A percentile compares a stretch with the other conserved stretches of the same genome.
These are phyloP conservation scores for Ophioceras dolichostomum DNA, from an alignment of 2,329 filamentous ascomycete species.

Conservation along the genomic window DNA sequence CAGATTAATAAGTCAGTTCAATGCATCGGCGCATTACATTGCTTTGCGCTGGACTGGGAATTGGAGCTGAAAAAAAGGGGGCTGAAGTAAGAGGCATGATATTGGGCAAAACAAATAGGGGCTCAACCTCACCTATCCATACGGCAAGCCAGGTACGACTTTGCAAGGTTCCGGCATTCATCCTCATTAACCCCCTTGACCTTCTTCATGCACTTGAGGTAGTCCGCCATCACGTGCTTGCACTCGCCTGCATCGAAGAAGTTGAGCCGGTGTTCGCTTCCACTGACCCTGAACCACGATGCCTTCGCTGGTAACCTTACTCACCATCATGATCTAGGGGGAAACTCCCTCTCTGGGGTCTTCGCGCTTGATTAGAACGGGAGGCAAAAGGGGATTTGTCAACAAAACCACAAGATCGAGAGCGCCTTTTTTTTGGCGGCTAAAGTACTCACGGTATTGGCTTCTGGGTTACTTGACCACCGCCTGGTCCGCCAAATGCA, in stretches of 20 bases:
- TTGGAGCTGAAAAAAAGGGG: too few species aligned
- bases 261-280: too few species aligned
- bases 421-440: too few species aligned
- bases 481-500: constrained; percentile 14
- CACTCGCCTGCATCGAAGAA: constrained; percentile 58
- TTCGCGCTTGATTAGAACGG: constrained; percentile 19
- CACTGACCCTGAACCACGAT: too few species aligned
- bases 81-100: constrained; percentile 5
- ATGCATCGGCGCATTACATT: too few species aligned
- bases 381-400: neutral
- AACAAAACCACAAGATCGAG: too few species aligned
- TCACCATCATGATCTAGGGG: constrained; percentile 83
- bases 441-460: constrained; percentile 18
- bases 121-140: constrained; percentile 69
- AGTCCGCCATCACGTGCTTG: constrained; percentile 74
- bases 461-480: constrained; percentile 12
- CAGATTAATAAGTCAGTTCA: too few species aligned
- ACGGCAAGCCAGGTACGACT: constrained; percentile 77
- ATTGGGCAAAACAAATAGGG: neutral
- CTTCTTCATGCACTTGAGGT: constrained; percentile 78
- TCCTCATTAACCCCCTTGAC: constrained; percentile 75
- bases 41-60: too few species aligned
- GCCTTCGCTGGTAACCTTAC: too few species aligned
- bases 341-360: constrained; percentile 85
- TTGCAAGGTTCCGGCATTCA: constrained; percentile 74